Percentiles rank a stretch among this genome's conserved stretches.
These are phyloP conservation scores for Boechera divaricarpa DNA, from an alignment of 345 rosid species.

Conservation along the genomic window DNA sequence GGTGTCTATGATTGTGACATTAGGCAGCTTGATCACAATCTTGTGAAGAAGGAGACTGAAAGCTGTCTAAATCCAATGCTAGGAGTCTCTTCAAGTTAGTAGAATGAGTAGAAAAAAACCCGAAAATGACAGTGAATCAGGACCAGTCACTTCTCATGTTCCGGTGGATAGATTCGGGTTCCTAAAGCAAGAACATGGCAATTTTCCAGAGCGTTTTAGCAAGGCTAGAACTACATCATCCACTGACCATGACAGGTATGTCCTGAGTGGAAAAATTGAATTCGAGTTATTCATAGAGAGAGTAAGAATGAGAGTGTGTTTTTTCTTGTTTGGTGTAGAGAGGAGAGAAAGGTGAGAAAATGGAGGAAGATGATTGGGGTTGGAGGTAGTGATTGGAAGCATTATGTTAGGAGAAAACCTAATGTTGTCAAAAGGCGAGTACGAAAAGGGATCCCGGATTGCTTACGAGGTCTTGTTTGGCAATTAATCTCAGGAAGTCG, in stretches of 20 bases:
- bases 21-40: conserved; percentile 38
- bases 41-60: conserved; percentile 36
- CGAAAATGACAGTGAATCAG: conserved; percentile 68
- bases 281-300: background rate
- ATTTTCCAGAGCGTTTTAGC: conserved; percentile 51
- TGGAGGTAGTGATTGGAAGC: conserved; percentile 99
- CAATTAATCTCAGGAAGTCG: conserved; percentile 94
- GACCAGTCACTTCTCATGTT: conserved; percentile 60
- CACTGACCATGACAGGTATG: conserved; percentile 62
- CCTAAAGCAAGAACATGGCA: conserved; percentile 66
- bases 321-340: conserved; percentile 54
- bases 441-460: conserved; percentile 95
- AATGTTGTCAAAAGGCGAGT: conserved; percentile 82
- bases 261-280: background rate
- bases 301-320: background rate
- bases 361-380: conserved; percentile 99
- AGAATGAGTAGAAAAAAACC: conserved; percentile 69
- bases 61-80: conserved; percentile 21
- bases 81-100: conserved; percentile 43
- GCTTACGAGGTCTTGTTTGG: conserved; percentile 99
- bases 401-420: conserved; percentile 84
- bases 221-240: conserved; percentile 48
- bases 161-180: conserved; percentile 76
- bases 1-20: background rate
- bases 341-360: conserved; percentile 81